A percentile compares a stretch with the other conserved stretches of the same genome.
These are phyloP conservation scores for Pichia sp. DNA, from an alignment of 1,139 yeast genomes.

Conservation along the genomic window DNA sequence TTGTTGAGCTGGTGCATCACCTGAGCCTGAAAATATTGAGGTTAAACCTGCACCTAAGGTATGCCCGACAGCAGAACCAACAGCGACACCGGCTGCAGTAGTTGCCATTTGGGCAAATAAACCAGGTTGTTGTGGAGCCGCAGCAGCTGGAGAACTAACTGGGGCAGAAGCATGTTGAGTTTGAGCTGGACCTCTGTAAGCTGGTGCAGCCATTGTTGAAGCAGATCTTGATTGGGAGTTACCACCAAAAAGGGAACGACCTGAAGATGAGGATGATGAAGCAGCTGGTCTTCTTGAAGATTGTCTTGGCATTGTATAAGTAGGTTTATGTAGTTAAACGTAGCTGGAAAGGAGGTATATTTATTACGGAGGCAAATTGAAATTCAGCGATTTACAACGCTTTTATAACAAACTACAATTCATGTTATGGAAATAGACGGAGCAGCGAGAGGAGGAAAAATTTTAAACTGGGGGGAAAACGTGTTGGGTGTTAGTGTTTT, in stretches of 20 bases:
- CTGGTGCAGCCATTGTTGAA: conserved; percentile 36
- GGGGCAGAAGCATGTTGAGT: conserved; percentile 19
- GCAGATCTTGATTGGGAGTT: conserved; percentile 33
- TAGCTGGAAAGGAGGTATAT: neutral
- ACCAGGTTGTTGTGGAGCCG: conserved; percentile 71
- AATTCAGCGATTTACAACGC: neutral
- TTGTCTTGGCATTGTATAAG: conserved; percentile 48
- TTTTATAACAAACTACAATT: neutral
- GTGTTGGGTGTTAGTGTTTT: neutral
- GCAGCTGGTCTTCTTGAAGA: conserved; percentile 58
- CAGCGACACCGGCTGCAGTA: conserved; percentile 99
- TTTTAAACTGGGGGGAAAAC: neutral
- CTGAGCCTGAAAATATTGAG: conserved; percentile 80
- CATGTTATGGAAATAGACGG: neutral
- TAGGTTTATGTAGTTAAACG: neutral
- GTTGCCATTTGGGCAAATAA: conserved; percentile 95
- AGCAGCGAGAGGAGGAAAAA: neutral
- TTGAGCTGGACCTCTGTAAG: conserved; percentile 23
- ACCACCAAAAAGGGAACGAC: conserved; percentile 20
- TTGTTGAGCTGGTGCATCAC: conserved; percentile 46
- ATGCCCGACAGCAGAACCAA: conserved; percentile 95
- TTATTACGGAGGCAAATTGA: neutral
- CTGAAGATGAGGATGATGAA: conserved; percentile 22
- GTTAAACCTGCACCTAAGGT: conserved; percentile 93
- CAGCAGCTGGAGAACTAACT: conserved; percentile 35